Percentiles rank a stretch among this genome's conserved stretches.
These are phyloP conservation scores for Heterobasidion occidentale DNA, from an alignment of 1,284 basidiomycete genomes.

Conservation along the genomic window DNA sequence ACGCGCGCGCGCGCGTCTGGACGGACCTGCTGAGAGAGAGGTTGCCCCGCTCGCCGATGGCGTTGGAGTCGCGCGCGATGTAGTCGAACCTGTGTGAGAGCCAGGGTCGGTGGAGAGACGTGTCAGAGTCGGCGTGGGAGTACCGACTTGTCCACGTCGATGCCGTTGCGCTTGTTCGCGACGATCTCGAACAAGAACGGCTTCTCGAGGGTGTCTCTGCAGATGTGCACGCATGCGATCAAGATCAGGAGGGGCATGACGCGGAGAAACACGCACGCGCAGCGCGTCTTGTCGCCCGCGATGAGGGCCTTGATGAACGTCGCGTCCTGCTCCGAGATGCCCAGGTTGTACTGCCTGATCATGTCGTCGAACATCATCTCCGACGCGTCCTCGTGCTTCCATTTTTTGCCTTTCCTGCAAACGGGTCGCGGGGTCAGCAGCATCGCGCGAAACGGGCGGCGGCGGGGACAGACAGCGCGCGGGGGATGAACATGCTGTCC, in stretches of 20 bases:
- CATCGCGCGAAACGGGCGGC: not conserved
- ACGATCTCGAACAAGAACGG: conserved; percentile 66
- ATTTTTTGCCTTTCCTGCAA: conserved; percentile 33
- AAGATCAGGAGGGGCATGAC: too few species aligned
- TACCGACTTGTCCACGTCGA: conserved; percentile 73
- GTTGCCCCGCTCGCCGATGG: conserved; percentile 56
- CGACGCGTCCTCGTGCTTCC: conserved; percentile 66
- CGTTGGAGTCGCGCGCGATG: conserved; percentile 63
- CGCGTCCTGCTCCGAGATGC: conserved; percentile 35
- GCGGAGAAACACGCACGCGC: conserved; percentile 28
- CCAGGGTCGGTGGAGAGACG: not conserved
- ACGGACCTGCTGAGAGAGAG: conserved; percentile 43
- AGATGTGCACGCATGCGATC: conserved; percentile 6
- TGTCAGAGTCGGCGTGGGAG: not conserved
- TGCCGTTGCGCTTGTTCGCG: conserved; percentile 67
- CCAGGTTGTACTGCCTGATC: conserved; percentile 40
- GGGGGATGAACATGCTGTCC: conserved; percentile 58
- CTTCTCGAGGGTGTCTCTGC: conserved; percentile 26
- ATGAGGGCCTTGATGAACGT: conserved; percentile 65
- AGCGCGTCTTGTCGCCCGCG: conserved; percentile 40
- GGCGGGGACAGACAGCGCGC: conserved; percentile 35
- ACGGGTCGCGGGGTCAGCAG: not conserved
- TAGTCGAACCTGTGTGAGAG: conserved; percentile 57
- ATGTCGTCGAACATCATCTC: conserved; percentile 69
- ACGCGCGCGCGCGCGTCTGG: not conserved